Percentiles rank a stretch among this genome's conserved stretches.
phyloP scores from a whole-genome alignment of 768 basidiomycete genomes.

The Mycena pura region DNA sequence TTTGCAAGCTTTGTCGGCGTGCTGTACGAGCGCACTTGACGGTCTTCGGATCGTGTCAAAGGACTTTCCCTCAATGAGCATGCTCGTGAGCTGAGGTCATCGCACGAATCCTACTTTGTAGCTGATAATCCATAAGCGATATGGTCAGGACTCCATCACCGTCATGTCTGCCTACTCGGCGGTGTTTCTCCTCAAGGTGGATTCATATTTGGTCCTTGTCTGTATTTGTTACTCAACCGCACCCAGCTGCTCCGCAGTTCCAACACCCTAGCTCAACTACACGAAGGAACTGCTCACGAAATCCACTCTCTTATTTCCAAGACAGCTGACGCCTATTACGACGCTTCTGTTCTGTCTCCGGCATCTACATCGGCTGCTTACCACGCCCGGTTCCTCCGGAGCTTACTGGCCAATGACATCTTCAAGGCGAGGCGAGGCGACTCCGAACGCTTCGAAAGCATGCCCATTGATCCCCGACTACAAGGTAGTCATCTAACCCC shows the following conservation, averaged over 20 bases:
- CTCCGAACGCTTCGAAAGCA: slow-evolving; percentile 45
- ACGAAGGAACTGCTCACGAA: slow-evolving; percentile 65
- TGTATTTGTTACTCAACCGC: background rate
- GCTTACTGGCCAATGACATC: slow-evolving; percentile 68
- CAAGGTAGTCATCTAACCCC: slow-evolving; percentile 50
- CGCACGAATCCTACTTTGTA: background rate
- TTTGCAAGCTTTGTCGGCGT: slow-evolving; percentile 70
- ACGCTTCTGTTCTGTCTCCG: slow-evolving; percentile 66
- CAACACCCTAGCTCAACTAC: slow-evolving; percentile 60
- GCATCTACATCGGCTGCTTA: slow-evolving; percentile 73
- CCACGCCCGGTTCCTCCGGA: slow-evolving; percentile 81
- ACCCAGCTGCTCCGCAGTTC: slow-evolving; percentile 69
- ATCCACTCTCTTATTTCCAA: slow-evolving; percentile 70
- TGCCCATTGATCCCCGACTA: slow-evolving; percentile 61
- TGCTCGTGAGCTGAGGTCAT: slow-evolving; percentile 59
- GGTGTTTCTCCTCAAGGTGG: slow-evolving; percentile 77
- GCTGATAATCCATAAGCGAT: slow-evolving; percentile 57
- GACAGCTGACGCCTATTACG: slow-evolving; percentile 81
- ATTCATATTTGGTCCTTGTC: slow-evolving; percentile 14
- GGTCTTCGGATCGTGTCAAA: slow-evolving; percentile 74
- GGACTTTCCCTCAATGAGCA: slow-evolving; percentile 75
- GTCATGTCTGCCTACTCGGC: slow-evolving; percentile 90
- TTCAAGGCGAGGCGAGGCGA: slow-evolving; percentile 57
- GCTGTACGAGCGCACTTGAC: slow-evolving; percentile 77
- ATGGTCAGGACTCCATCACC: slow-evolving; percentile 84